Percentiles rank a stretch among this genome's conserved stretches.
Conservation (phyloP, 164 flowering plant genomes). For the Stephania cephalantha region DNA sequence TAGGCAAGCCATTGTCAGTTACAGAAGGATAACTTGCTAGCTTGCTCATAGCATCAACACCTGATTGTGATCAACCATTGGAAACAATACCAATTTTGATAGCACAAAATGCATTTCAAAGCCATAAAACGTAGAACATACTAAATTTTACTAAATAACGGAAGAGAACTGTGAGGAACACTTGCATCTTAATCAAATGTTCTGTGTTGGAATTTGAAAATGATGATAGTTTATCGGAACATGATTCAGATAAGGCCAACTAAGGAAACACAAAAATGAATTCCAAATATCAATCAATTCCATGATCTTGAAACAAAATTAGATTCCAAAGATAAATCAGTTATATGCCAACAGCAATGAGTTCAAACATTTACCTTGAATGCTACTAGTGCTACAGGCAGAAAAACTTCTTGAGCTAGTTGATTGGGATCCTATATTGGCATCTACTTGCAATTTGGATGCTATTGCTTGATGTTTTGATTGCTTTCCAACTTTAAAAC, state of each 20-base stretch:
- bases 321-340: not conserved
- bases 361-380: constrained; percentile 27
- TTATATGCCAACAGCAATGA: not conserved
- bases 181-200: not conserved
- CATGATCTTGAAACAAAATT: no score
- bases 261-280: not conserved
- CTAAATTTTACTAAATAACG: not conserved
- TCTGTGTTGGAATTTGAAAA: not conserved
- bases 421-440: constrained; percentile 12
- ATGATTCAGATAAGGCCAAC: not conserved
- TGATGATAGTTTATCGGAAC: not conserved
- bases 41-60: not conserved
- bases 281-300: no score
- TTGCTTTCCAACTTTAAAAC: constrained; percentile 21
- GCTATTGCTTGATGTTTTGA: constrained; percentile 13
- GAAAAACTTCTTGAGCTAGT: constrained; percentile 18
- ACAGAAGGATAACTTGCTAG: not conserved
- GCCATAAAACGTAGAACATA: not conserved
- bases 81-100: not conserved
- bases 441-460: constrained; percentile 15
- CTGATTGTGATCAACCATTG: not conserved
- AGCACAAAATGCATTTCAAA: not conserved
- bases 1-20: no score
- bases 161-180: not conserved
- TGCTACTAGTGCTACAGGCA: constrained; percentile 9